Evolutionary conservation across 2,329 filamentous ascomycete species (phyloP).

Genomic region (Microdochium nivale): DNA sequence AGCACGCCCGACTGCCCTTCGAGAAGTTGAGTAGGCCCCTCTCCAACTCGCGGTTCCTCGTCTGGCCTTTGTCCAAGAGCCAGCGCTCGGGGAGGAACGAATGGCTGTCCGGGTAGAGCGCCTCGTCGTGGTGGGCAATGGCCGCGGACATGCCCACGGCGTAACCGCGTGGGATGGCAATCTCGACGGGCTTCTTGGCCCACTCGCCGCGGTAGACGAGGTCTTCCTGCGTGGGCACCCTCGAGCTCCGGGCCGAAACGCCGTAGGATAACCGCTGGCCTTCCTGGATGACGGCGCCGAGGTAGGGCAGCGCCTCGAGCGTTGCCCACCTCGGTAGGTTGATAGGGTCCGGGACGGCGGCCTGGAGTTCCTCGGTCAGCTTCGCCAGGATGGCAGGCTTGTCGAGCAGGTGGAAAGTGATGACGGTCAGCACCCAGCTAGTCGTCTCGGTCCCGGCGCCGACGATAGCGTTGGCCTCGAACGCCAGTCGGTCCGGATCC

Average conservation of each 20-base stretch:
- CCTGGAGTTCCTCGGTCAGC: slow-evolving; percentile 19
- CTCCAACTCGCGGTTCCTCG: slow-evolving; percentile 21
- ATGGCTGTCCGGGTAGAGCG: slow-evolving; percentile 25
- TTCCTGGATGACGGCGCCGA: slow-evolving; percentile 27
- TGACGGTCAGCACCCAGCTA: slow-evolving; percentile 19
- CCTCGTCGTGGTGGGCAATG: slow-evolving; percentile 29
- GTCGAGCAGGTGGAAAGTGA: slow-evolving; percentile 25
- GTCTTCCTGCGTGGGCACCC: slow-evolving; percentile 19
- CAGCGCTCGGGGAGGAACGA: slow-evolving; percentile 31
- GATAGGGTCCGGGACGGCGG: slow-evolving; percentile 14
- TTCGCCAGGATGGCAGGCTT: slow-evolving; percentile 19
- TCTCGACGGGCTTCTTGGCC: slow-evolving; percentile 9
- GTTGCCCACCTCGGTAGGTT: slow-evolving; percentile 16
- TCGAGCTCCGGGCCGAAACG: slow-evolving; percentile 14
- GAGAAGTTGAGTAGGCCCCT: slow-evolving; percentile 31
- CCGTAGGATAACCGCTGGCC: slow-evolving; percentile 24
- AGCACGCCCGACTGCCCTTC: slow-evolving; percentile 30
- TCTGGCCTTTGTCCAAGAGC: slow-evolving; percentile 21
- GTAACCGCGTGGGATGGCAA: slow-evolving; percentile 23
- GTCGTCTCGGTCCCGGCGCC: slow-evolving; percentile 19
- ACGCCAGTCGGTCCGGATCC: slow-evolving; percentile 5
- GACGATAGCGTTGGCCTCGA: slow-evolving; percentile 8
- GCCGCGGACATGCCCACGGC: slow-evolving; percentile 28
- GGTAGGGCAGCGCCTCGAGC: slow-evolving; percentile 26
- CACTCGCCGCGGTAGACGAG: slow-evolving; percentile 18